A percentile compares a stretch with the other conserved stretches of the same genome.
Conservation (phyloP, 2,329 filamentous ascomycete species). For the Bertia moriformis region DNA sequence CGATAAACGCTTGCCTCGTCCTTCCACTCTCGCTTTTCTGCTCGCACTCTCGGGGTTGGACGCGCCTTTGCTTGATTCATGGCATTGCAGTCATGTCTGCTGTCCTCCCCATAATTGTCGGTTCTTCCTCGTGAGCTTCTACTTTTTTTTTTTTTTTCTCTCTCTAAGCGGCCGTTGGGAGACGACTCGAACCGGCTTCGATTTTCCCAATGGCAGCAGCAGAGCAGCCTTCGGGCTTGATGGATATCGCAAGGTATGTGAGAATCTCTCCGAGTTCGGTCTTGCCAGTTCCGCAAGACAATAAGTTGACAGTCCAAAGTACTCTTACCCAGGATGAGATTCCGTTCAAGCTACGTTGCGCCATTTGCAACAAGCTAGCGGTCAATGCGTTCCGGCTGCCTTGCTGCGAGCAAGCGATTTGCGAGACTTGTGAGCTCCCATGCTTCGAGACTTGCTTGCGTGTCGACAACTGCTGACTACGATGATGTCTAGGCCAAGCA, state of each 20-base stretch:
- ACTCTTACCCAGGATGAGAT: slow-evolving; percentile 70
- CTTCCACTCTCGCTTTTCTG: no score
- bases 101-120: no score
- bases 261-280: not conserved
- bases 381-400: slow-evolving; percentile 81
- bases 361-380: slow-evolving; percentile 79
- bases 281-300: not conserved
- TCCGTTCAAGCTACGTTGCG: slow-evolving; percentile 90
- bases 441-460: slow-evolving; percentile 3
- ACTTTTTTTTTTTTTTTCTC: no score
- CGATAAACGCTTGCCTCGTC: no score
- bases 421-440: slow-evolving; percentile 62
- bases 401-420: slow-evolving; percentile 91
- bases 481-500: slow-evolving; percentile 53
- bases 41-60: no score
- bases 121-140: no score
- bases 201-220: slow-evolving; percentile 16
- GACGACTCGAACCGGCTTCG: no score
- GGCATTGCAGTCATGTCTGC: no score
- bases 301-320: no score
- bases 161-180: no score
- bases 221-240: slow-evolving; percentile 20
- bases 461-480: no score
- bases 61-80: no score
- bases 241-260: slow-evolving; percentile 24